Evolutionary conservation across 2,329 filamentous ascomycete genomes (phyloP), one percentile per base, ranked within the genome.

Genomic region (Ceratocystis lukuohia): DNA sequence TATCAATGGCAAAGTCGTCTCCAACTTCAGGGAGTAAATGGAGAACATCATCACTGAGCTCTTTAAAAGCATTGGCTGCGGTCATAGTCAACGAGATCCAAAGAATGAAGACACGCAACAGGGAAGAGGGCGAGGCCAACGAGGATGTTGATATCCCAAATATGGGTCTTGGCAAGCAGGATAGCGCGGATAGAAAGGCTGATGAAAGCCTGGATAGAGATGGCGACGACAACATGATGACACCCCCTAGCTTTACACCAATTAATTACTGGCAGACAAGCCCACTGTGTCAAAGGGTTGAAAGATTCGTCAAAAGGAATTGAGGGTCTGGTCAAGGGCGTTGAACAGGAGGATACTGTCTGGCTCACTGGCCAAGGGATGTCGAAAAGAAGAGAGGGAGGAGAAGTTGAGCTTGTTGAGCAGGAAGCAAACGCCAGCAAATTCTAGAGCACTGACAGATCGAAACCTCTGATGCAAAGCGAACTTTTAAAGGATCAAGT

Each of bases 31-130:
- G 89, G 17, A 99, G 82, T 5, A 78, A 79, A 69, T 80, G 82
- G 56, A 97, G 80, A 44, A 88, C 87, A 66, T 84, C 82, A 76
- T 96, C 88, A 45, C 90, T 89, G 67, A 97, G 80, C 59, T 77
- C 75, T 66, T 76, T 76, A 71, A 82, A 80, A 61, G 75, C 66
- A n/a, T 41, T 45, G 48, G 37, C 37, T 10, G 37, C 30, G 10
- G 65, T 41, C 65, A 67, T 64, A n/a, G 28, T n/a, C 28, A 67
- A n/a, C 10, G 41, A 63, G 25, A n/a, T n/a, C 61, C 61, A 63
- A 6, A 63, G 22, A n/a, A 63, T 25, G 28, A 48, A 46, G 41
- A 46, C 22, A 20, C 61, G 41, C n/a, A 63, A 10, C 30, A 63
- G 44, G n/a, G 61, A 50, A 25, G 25, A 33, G 17, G 61, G 61